Base-by-base conservation (phyloP, 805 yeast species). In the Myxozyma monticola region DNA sequence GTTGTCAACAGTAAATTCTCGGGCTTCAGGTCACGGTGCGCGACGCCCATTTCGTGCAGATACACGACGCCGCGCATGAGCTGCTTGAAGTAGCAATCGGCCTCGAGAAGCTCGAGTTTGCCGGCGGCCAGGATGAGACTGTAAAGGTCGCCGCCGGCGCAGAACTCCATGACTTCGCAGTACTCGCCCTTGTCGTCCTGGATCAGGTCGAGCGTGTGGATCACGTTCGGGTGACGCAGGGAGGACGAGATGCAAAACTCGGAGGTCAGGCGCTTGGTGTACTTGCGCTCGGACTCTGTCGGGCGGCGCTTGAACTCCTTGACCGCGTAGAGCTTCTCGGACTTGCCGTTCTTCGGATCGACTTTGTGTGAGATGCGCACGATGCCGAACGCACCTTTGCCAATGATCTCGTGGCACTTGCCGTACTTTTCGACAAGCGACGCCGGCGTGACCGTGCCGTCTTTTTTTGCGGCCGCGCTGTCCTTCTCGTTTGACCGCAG, bases 121-220 rank as follows among this genome's bases (percentile, higher is more conserved):
- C 79, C 76, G 40, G 78, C 69, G 24, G 77, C 71, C 20, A 77
- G 68, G 45, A 84, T 76, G 29, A 84, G 70, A 0, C 84, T 71
- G 64, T 81, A 85, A 25, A 85, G 70, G 65, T 85, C 95, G 50
- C 95, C 95, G 55, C 89, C 89, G 6, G 95, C 88, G 61, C 96
- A 87, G 67, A 83, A 91, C 70, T 93, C 99, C 97, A 93, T 89
- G 46, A 93, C 88, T 68, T 91, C 96, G 45, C 85, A 80, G 71
- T 83, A 83, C 57, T 85, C 76, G 67, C 88, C 79, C 62, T 80
- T 69, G 58, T 84, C 71, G 70, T 87, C 84, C 58, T 81, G 79
- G 87, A 90, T 79, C 43, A 90, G 75, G 68, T 86, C 96, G 60
- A 80, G 79, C 7, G 86, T 87, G 66, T 81, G 83, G 61, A 78